phyloP scores from a whole-genome alignment of 83 land plant genomes.

The Isoetes engelmannii region DNA sequence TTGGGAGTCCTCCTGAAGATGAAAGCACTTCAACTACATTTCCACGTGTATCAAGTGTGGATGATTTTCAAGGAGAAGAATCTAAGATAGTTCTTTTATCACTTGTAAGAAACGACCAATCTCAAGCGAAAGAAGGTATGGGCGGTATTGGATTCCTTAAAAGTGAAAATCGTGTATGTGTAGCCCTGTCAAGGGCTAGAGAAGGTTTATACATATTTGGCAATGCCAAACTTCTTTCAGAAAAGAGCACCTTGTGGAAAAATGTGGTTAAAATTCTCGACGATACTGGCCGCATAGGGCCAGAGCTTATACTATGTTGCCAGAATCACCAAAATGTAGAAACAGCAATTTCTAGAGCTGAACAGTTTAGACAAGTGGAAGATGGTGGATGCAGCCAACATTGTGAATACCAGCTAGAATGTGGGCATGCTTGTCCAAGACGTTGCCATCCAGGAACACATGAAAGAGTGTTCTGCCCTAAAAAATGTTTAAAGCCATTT shows the following conservation, averaged over 20 bases:
- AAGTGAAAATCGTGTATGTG: slow-evolving; percentile 40
- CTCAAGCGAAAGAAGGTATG: not conserved
- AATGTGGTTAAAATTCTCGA: not conserved
- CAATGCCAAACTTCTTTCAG: slow-evolving; percentile 18
- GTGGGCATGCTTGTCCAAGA: slow-evolving; percentile 28
- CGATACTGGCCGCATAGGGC: not conserved
- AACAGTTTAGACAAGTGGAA: slow-evolving; percentile 10
- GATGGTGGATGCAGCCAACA: slow-evolving; percentile 21
- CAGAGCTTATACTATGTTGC: slow-evolving; percentile 10
- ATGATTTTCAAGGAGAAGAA: slow-evolving; percentile 42
- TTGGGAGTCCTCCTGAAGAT: no score
- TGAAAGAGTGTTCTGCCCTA: slow-evolving; percentile 21
- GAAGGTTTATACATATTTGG: slow-evolving; percentile 30
- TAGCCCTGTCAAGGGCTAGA: slow-evolving; percentile 38
- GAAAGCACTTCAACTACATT: no score
- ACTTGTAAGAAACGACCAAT: slow-evolving; percentile 26
- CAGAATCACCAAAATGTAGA: slow-evolving; percentile 24
- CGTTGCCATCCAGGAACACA: slow-evolving; percentile 24
- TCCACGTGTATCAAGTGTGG: slow-evolving; percentile 32
- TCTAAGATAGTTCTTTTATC: slow-evolving; percentile 35
- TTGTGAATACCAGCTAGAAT: slow-evolving; percentile 21
- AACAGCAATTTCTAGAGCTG: not conserved
- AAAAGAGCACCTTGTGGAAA: slow-evolving; percentile 15
- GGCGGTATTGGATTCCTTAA: slow-evolving; percentile 35
- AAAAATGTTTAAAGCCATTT: slow-evolving; percentile 9